phyloP scores from a whole-genome alignment of 257 asterid genomes.

The Dorcoceras hygrometricum region DNA sequence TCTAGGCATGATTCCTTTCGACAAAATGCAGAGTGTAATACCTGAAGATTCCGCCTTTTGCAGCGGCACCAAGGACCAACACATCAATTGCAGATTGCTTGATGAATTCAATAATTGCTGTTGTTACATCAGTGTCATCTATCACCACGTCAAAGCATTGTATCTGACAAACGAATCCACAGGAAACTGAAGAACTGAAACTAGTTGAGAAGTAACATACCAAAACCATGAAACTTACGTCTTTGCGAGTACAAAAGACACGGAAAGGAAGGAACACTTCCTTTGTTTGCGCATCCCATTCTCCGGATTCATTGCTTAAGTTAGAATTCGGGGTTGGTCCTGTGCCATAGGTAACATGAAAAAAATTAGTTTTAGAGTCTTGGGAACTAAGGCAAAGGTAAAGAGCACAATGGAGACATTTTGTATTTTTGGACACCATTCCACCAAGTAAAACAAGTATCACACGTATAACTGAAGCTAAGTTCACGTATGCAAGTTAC shows the following conservation, averaged over 20 bases:
- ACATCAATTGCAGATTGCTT: constrained; percentile 40
- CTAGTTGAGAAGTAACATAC: not conserved
- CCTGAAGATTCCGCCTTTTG: constrained; percentile 69
- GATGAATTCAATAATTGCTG: constrained; percentile 41
- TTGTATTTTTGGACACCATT: not conserved
- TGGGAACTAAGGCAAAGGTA: constrained; percentile 1
- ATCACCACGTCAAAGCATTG: constrained; percentile 45
- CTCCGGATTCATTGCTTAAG: constrained; percentile 30
- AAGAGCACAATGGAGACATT: not conserved
- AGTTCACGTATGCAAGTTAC: not conserved
- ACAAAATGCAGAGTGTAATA: constrained; percentile 9
- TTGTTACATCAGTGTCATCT: constrained; percentile 41
- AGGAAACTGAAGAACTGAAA: constrained; percentile 4
- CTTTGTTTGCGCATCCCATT: constrained; percentile 42
- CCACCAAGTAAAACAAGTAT: not conserved
- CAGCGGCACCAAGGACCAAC: constrained; percentile 55
- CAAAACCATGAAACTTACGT: constrained; percentile 38
- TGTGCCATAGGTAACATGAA: constrained; percentile 24
- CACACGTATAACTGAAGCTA: not conserved
- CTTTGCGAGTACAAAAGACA: constrained; percentile 71
- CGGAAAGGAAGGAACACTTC: constrained; percentile 80
- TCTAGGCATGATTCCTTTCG: not conserved
- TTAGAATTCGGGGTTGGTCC: constrained; percentile 43
- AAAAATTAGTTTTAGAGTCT: not conserved
- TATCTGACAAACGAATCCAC: constrained; percentile 38